A percentile compares a stretch with the other conserved stretches of the same genome.
These are phyloP conservation scores for Claviceps arundinis DNA, from an alignment of 2,329 filamentous ascomycete species.

Conservation along the genomic window DNA sequence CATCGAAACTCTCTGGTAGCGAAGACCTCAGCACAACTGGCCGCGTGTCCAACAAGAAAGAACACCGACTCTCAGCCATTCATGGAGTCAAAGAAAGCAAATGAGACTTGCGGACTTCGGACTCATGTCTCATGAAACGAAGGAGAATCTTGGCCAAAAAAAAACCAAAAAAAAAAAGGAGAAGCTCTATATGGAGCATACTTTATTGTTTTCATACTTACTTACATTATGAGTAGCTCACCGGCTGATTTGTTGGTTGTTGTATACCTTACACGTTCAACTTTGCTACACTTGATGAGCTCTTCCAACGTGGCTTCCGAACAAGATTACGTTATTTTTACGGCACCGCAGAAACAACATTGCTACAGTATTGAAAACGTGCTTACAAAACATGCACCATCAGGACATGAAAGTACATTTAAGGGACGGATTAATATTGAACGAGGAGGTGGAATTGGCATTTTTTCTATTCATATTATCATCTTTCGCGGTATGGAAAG, in stretches of 20 bases:
- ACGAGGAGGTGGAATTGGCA: not conserved
- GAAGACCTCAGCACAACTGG: slow-evolving; percentile 10
- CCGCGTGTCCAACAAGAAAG: slow-evolving; percentile 21
- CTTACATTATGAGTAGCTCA: slow-evolving; percentile 16
- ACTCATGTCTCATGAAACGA: not conserved
- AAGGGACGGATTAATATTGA: slow-evolving; percentile 1
- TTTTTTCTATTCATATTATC: slow-evolving; percentile 1
- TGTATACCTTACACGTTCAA: slow-evolving; percentile 11
- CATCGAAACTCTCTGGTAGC: slow-evolving; percentile 14
- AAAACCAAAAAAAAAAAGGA: slow-evolving; percentile 4
- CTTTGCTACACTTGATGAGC: slow-evolving; percentile 10
- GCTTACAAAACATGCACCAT: not conserved
- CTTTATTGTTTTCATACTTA: slow-evolving; percentile 21
- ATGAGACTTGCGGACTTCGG: slow-evolving; percentile 1
- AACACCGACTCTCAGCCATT: slow-evolving; percentile 29
- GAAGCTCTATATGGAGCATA: slow-evolving; percentile 16
- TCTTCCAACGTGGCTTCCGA: slow-evolving; percentile 1
- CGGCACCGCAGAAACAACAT: not conserved
- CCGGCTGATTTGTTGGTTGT: slow-evolving; percentile 8
- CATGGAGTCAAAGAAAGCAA: slow-evolving; percentile 5
- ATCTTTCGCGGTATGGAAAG: not conserved
- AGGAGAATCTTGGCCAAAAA: not conserved
- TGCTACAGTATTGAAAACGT: not conserved
- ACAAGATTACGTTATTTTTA: slow-evolving; percentile 1
- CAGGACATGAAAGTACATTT: slow-evolving; percentile 1